phyloP scores from a whole-genome alignment of 2,329 filamentous ascomycete species.

The Hypoxylon sp. region DNA sequence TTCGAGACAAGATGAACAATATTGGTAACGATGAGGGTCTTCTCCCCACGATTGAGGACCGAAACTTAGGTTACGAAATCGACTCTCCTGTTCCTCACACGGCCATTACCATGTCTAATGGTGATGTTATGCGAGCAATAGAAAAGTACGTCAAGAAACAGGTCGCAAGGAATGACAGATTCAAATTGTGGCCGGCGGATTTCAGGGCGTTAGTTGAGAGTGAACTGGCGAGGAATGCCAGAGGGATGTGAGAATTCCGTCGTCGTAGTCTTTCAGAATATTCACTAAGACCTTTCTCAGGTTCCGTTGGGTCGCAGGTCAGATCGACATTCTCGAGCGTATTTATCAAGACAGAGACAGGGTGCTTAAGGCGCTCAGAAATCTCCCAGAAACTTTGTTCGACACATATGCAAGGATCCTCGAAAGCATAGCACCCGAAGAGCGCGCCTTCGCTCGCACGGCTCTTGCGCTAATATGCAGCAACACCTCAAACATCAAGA shows the following conservation, averaged over 20 bases:
- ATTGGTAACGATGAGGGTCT: neutral
- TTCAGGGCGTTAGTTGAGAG: constrained; percentile 42
- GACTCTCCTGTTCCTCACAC: constrained; percentile 5
- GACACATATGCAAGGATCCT: constrained; percentile 51
- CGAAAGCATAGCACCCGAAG: constrained; percentile 31
- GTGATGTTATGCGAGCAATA: constrained; percentile 50
- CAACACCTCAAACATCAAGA: constrained; percentile 43
- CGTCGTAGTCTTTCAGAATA: neutral
- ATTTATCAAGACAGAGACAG: constrained; percentile 22
- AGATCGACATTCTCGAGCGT: constrained; percentile 49
- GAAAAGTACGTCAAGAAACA: constrained; percentile 42
- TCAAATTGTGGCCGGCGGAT: constrained; percentile 14
- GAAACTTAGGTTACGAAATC: neutral
- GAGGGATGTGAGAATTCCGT: constrained; percentile 48
- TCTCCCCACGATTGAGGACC: neutral
- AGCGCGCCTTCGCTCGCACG: constrained; percentile 48
- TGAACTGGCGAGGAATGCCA: constrained; percentile 42
- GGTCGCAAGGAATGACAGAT: constrained; percentile 28
- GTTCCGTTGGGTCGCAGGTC: constrained; percentile 52
- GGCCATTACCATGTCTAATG: constrained; percentile 51
- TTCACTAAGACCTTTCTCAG: constrained; percentile 30
- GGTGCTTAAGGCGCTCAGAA: constrained; percentile 36
- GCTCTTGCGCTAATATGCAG: constrained; percentile 52
- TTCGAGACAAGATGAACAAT: constrained; percentile 38
- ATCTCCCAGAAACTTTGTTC: constrained; percentile 48